A percentile compares a stretch with the other conserved stretches of the same genome.
Evolutionary conservation across 805 yeast species (phyloP).

Genomic region (Starmerella etchellsii): DNA sequence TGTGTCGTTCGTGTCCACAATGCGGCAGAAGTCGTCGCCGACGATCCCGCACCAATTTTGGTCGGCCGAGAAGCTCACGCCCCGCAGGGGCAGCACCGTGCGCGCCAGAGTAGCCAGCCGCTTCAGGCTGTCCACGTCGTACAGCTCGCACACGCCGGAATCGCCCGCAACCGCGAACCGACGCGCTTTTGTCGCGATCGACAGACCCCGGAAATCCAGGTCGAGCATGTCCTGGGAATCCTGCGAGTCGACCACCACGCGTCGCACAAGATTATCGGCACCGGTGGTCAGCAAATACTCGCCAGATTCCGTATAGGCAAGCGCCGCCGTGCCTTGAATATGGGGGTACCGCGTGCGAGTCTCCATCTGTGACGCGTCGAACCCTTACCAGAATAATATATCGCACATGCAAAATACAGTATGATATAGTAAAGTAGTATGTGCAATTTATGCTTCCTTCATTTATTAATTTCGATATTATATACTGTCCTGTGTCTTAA

Average conservation of each 20-base stretch:
- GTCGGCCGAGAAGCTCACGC: slow-evolving; percentile 25
- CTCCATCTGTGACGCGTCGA: background rate
- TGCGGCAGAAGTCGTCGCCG: slow-evolving; percentile 26
- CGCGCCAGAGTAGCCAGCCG: slow-evolving; percentile 21
- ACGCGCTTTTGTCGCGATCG: slow-evolving; percentile 20
- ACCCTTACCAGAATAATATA: no score
- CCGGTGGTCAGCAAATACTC: slow-evolving; percentile 27
- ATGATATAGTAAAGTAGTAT: no score
- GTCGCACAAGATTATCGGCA: slow-evolving; percentile 26
- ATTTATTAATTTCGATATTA: no score
- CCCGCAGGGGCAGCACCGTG: slow-evolving; percentile 27
- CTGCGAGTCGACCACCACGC: slow-evolving; percentile 23
- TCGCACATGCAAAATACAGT: no score
- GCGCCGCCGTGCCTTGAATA: slow-evolving; percentile 25
- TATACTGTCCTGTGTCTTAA: no score
- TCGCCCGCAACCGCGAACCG: slow-evolving; percentile 34
- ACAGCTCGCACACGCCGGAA: slow-evolving; percentile 31
- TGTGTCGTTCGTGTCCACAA: slow-evolving; percentile 26
- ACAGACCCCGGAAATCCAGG: slow-evolving; percentile 18
- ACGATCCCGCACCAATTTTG: slow-evolving; percentile 28
- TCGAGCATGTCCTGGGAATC: slow-evolving; percentile 25
- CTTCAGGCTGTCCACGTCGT: slow-evolving; percentile 19
- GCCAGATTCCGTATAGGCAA: slow-evolving; percentile 28
- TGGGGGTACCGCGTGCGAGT: slow-evolving; percentile 25
- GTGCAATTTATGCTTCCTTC: no score